Conservation (phyloP, 2,329 filamentous ascomycete genomes). For the Fusarium sp. region DNA sequence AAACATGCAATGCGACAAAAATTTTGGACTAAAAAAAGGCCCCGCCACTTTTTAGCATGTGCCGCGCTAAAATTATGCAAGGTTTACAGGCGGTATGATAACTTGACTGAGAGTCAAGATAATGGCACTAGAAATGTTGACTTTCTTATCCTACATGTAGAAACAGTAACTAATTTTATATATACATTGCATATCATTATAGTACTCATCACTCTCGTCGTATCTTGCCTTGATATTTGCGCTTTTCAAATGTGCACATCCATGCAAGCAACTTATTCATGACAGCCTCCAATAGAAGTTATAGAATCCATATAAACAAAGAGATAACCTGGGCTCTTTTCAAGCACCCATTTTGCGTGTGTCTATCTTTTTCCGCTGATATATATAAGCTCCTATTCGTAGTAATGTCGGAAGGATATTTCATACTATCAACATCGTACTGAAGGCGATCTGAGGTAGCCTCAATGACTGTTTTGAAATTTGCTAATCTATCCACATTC, state of each 20-base stretch:
- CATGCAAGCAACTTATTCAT: neutral
- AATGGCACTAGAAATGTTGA: neutral
- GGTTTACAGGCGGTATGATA: constrained; percentile 11
- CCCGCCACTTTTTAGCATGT: constrained; percentile 41
- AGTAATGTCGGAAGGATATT: neutral
- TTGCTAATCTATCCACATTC: neutral
- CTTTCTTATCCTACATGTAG: no score
- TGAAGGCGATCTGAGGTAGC: neutral
- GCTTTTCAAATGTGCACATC: neutral
- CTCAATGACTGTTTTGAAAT: constrained; percentile 1
- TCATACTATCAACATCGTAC: neutral
- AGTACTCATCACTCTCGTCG: no score
- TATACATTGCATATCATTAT: no score
- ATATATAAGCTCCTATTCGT: no score
- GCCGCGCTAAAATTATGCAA: constrained; percentile 39
- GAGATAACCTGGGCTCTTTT: neutral
- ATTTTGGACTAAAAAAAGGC: constrained; percentile 41
- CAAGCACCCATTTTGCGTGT: neutral
- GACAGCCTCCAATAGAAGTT: neutral
- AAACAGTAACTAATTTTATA: no score
- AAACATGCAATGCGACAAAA: constrained; percentile 44
- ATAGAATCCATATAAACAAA: no score
- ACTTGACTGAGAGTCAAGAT: neutral
- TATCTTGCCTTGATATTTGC: neutral
- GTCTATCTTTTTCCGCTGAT: no score